Evolutionary conservation across 2,329 filamentous ascomycete species (phyloP).

Genomic region (Phoma herbarum): DNA sequence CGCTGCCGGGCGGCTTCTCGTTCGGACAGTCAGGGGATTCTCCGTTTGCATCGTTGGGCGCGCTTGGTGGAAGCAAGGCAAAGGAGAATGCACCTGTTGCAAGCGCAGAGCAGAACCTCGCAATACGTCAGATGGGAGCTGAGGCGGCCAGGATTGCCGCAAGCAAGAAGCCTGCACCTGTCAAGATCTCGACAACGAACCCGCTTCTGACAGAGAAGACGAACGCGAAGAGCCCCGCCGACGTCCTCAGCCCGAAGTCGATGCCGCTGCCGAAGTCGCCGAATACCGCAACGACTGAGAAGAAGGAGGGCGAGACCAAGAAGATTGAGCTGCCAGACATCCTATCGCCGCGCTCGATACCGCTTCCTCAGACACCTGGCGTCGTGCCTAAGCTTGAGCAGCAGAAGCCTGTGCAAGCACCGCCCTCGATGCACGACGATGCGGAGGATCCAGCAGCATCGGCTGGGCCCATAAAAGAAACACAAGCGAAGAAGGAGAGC

Average conservation of each 20-base stretch:
- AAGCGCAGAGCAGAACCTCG: constrained; percentile 46
- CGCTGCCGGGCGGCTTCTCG: constrained; percentile 22
- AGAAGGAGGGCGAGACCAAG: constrained; percentile 10
- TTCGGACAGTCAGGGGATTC: constrained; percentile 18
- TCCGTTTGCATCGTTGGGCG: constrained; percentile 7
- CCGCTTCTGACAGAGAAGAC: constrained; percentile 47
- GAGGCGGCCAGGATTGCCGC: constrained; percentile 50
- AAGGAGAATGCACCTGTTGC: constrained; percentile 40
- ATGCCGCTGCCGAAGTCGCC: constrained; percentile 24
- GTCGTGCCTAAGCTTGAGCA: constrained; percentile 23
- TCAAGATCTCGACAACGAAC: constrained; percentile 48
- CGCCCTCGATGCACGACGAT: constrained; percentile 37
- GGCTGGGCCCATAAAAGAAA: constrained; percentile 31
- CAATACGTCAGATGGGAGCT: constrained; percentile 48
- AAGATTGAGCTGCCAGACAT: constrained; percentile 18
- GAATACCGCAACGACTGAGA: constrained; percentile 8
- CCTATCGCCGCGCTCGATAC: constrained; percentile 38
- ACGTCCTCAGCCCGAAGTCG: constrained; percentile 21
- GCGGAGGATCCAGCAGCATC: constrained; percentile 37
- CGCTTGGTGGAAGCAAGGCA: constrained; percentile 14
- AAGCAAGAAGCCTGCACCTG: constrained; percentile 45
- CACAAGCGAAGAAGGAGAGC: constrained; percentile 23
- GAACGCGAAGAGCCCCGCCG: constrained; percentile 41
- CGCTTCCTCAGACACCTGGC: constrained; percentile 39
- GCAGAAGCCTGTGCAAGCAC: constrained; percentile 35